These are phyloP conservation scores for Hanseniaspora occidentalis DNA, from an alignment of 805 yeast species.

Conservation along the genomic window DNA sequence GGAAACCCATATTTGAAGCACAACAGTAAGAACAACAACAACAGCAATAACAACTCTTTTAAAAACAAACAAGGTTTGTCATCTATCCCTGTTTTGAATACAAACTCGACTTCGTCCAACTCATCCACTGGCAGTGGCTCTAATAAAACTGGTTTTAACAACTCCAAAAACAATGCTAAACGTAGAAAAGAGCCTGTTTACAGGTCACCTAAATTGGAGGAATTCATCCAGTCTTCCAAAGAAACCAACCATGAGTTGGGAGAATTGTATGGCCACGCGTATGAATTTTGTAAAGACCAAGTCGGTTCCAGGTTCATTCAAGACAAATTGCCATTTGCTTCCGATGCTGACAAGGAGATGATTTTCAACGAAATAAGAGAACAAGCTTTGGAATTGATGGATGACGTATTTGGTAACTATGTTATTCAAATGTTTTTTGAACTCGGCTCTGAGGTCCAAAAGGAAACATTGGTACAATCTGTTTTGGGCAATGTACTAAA, in stretches of 20 bases:
- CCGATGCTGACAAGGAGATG: conserved; percentile 59
- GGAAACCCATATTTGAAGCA: conserved; percentile 1
- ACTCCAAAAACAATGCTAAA: conserved; percentile 9
- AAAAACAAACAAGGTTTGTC: conserved; percentile 6
- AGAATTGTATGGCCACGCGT: conserved; percentile 75
- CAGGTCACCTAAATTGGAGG: conserved; percentile 73
- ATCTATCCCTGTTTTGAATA: conserved; percentile 3
- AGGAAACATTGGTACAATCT: conserved; percentile 48
- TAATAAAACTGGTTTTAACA: conserved; percentile 1
- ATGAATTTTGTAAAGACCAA: conserved; percentile 90
- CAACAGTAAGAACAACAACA: conserved; percentile 3
- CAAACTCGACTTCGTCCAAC: conserved; percentile 1
- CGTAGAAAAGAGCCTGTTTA: conserved; percentile 36
- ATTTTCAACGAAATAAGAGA: conserved; percentile 76
- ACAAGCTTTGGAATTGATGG: conserved; percentile 66
- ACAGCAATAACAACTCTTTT: conserved; percentile 6
- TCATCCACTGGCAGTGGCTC: not conserved
- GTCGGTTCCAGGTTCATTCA: conserved; percentile 96
- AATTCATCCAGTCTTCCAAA: conserved; percentile 54
- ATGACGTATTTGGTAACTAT: conserved; percentile 96
- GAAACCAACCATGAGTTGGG: conserved; percentile 46
- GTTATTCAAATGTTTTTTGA: conserved; percentile 93
- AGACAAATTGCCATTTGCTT: conserved; percentile 59
- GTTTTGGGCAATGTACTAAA: conserved; percentile 55
- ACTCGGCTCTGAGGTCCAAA: conserved; percentile 60